phyloP scores from a whole-genome alignment of 306 rosid species.

The Chamaecrista fasciculata region DNA sequence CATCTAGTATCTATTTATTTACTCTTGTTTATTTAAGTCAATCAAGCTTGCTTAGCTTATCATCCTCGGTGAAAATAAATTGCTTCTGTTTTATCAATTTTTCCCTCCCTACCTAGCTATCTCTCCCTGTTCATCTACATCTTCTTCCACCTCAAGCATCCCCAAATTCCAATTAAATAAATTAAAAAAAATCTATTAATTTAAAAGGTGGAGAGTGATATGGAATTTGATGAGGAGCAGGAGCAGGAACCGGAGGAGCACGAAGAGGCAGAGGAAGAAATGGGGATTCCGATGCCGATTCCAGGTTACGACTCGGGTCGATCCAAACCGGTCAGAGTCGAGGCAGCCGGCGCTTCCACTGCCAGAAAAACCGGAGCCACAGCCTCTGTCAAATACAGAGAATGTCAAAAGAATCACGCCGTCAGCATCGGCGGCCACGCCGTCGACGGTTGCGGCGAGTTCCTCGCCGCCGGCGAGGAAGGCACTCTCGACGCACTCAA shows the following conservation, averaged over 20 bases:
- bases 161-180: neutral
- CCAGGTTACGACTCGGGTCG: conserved; percentile 46
- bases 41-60: conserved; percentile 31
- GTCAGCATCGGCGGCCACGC: conserved; percentile 78
- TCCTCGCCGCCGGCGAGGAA: conserved; percentile 79
- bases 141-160: conserved; percentile 7
- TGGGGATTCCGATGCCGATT: conserved; percentile 47
- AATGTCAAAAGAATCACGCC: conserved; percentile 90
- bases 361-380: conserved; percentile 32
- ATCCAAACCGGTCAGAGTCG: conserved; percentile 33
- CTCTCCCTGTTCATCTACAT: conserved; percentile 17
- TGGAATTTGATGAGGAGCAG: conserved; percentile 58
- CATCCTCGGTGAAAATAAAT: conserved; percentile 27
- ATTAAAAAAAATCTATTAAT: neutral
- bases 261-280: conserved; percentile 63
- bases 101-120: neutral
- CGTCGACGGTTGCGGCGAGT: conserved; percentile 95
- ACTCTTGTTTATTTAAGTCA: neutral
- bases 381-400: conserved; percentile 50
- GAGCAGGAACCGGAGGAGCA: conserved; percentile 49
- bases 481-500: conserved; percentile 79
- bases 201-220: conserved; percentile 15
- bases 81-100: conserved; percentile 15
- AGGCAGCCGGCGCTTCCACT: conserved; percentile 26
- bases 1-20: conserved; percentile 1